phyloP scores from a whole-genome alignment of 345 rosid species.

The Eucalyptus tenuipes region DNA sequence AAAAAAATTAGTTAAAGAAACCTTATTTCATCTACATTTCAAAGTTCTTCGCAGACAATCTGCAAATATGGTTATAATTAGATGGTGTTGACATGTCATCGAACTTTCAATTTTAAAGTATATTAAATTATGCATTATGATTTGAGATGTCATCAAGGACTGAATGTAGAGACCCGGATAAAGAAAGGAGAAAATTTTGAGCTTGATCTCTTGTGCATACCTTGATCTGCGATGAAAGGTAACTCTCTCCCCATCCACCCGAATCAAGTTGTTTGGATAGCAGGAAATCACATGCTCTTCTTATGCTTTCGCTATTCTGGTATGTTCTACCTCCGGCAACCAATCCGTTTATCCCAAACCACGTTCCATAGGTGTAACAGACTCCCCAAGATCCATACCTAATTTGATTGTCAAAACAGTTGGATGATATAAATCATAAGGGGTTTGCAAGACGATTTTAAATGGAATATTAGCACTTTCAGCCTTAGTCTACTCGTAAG shows the following conservation, averaged over 20 bases:
- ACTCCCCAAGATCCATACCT: constrained; percentile 83
- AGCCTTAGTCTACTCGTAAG: neutral
- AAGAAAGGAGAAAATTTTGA: neutral
- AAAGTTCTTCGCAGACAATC: neutral
- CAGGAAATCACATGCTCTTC: constrained; percentile 45
- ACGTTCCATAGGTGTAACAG: constrained; percentile 65
- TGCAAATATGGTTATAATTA: neutral
- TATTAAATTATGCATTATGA: neutral
- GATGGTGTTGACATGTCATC: neutral
- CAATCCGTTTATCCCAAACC: constrained; percentile 59
- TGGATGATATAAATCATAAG: neutral
- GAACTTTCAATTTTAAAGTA: neutral
- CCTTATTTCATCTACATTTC: neutral
- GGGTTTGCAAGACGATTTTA: neutral
- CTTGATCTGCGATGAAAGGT: constrained; percentile 44
- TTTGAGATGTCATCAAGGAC: too few relatives aligned
- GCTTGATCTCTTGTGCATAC: neutral
- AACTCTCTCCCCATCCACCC: constrained; percentile 80
- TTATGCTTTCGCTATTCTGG: constrained; percentile 9
- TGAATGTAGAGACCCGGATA: neutral
- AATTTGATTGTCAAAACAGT: neutral
- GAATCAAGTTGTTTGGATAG: constrained; percentile 40
- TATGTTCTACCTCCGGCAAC: constrained; percentile 30
- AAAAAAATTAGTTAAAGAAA: neutral
- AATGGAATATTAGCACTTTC: neutral